Conservation (phyloP, 352 stramenopile species). For the Hyaloperonospora arabidopsidis region DNA sequence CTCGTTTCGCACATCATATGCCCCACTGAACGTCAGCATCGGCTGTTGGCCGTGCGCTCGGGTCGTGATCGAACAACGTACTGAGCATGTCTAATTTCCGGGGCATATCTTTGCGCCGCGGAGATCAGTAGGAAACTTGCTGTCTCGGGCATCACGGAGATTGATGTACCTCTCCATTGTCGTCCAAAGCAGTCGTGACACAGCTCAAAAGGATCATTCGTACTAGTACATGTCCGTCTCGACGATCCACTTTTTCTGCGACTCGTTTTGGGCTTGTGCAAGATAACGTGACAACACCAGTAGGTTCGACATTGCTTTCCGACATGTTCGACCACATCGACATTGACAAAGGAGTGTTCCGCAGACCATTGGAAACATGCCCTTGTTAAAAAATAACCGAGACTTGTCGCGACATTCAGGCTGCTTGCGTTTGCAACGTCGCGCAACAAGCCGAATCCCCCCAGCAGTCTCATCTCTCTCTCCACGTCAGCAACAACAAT, state of each 20-base stretch:
- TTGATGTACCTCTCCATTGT: constrained; percentile 86
- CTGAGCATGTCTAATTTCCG: constrained; percentile 68
- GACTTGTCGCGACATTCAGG: constrained; percentile 56
- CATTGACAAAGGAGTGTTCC: constrained; percentile 33
- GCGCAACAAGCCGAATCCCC: constrained; percentile 86
- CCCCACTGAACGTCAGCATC: constrained; percentile 70
- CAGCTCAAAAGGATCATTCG: constrained; percentile 89
- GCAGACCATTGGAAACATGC: constrained; percentile 21
- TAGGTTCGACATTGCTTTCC: constrained; percentile 76
- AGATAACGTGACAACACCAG: constrained; percentile 81
- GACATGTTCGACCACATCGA: constrained; percentile 64
- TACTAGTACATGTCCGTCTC: constrained; percentile 89
- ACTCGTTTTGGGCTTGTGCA: constrained; percentile 88
- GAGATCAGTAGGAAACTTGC: constrained; percentile 51
- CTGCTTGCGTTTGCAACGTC: constrained; percentile 80
- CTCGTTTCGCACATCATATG: constrained; percentile 65
- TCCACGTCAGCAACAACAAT: constrained; percentile 86
- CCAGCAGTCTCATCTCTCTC: constrained; percentile 86
- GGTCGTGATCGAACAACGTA: constrained; percentile 50
- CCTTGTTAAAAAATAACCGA: constrained; percentile 81
- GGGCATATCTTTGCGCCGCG: constrained; percentile 42
- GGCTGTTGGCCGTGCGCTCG: constrained; percentile 42
- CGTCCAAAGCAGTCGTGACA: constrained; percentile 84
- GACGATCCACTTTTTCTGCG: constrained; percentile 85
- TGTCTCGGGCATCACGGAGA: constrained; percentile 64